A percentile compares a stretch with the other conserved stretches of the same genome.
phyloP scores from a whole-genome alignment of 371 early-diverging fungal species.

The Phascolomyces articulosus region DNA sequence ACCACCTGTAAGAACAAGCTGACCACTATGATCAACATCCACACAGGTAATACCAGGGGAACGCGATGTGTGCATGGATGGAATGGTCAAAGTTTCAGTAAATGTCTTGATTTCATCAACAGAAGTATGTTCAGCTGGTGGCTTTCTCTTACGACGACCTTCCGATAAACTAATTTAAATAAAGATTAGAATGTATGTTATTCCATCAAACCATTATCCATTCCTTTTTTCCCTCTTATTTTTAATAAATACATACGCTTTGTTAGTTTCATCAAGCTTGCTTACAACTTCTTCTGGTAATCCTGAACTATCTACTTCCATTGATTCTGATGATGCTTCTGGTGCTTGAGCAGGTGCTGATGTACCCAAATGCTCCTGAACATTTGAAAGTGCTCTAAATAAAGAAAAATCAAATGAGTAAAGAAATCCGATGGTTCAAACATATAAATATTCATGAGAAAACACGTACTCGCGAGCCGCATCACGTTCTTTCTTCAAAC shows the following conservation, averaged over 20 bases:
- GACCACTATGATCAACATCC: slow-evolving; percentile 64
- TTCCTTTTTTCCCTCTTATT: background rate
- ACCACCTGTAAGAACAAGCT: slow-evolving; percentile 80
- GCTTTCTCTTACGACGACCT: slow-evolving; percentile 85
- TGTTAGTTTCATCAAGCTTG: slow-evolving; percentile 63
- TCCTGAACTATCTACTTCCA: slow-evolving; percentile 58
- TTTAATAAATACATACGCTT: slow-evolving; percentile 2
- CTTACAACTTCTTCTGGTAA: slow-evolving; percentile 57
- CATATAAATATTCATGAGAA: background rate
- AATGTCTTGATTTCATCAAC: slow-evolving; percentile 71
- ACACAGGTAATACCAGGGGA: slow-evolving; percentile 80
- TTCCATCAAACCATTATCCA: background rate
- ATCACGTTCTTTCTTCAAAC: slow-evolving; percentile 89
- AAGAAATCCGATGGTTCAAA: background rate
- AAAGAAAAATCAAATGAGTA: background rate
- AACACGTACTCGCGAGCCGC: slow-evolving; percentile 78
- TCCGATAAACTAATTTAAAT: slow-evolving; percentile 62
- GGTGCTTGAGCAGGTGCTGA: slow-evolving; percentile 33
- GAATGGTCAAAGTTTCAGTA: slow-evolving; percentile 51
- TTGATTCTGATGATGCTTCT: slow-evolving; percentile 63
- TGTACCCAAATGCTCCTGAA: slow-evolving; percentile 69
- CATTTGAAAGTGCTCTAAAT: slow-evolving; percentile 64
- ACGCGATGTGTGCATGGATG: slow-evolving; percentile 77
- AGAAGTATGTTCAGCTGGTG: slow-evolving; percentile 71
- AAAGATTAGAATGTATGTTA: too few species aligned